Evolutionary conservation across 2,329 filamentous ascomycete genomes (phyloP), one percentile per base, ranked within the genome.

Genomic region (Fusarium lyarnte): DNA sequence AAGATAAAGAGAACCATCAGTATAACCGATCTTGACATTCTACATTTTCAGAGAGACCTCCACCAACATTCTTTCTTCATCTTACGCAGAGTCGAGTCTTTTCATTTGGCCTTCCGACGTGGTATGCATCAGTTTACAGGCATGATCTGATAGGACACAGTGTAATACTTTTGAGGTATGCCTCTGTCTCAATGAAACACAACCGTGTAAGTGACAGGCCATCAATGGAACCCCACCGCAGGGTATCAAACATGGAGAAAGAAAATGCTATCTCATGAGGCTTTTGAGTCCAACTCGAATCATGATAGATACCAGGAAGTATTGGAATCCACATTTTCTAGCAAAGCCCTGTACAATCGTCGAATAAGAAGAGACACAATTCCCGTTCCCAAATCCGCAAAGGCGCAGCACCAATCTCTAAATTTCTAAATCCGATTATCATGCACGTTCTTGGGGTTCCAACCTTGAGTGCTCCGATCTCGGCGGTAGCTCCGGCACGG

Each of bases 381-480:
- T 17, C 17, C 33, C 5, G 10, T 27, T 10, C 8, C 25, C 8
- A 25, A 17, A 7, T 36, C 49, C 25, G 23, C 33, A 53, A 39
- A 53, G 23, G 23, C 49, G 33, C 23, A 21, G 23, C 23, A 36
- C 49, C 49, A 53, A 39, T 53, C 49, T 19, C 11, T n/a, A 8
- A 17, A n/a, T 33, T n/a, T 39, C 33, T 9, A 27, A 27, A 38
- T 53, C 23, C 33, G 23, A 53, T 53, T 27, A 27, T 27, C 33
- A 53, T 53, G 49, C 17, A 53, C 23, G 23, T 27, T 53, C 49
- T 53, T 53, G 49, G 33, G 49, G 23, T 38, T 52, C 49, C 49
- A 39, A 35, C 38, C 58, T 54, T 51, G 59, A 65, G 63, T 63
- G 43, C 74, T 77, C 75, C 75, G 75, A 77, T 76, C 54, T 76